Base-by-base conservation (phyloP, 352 stramenopile genomes). In the Globisporangium ultimum region DNA sequence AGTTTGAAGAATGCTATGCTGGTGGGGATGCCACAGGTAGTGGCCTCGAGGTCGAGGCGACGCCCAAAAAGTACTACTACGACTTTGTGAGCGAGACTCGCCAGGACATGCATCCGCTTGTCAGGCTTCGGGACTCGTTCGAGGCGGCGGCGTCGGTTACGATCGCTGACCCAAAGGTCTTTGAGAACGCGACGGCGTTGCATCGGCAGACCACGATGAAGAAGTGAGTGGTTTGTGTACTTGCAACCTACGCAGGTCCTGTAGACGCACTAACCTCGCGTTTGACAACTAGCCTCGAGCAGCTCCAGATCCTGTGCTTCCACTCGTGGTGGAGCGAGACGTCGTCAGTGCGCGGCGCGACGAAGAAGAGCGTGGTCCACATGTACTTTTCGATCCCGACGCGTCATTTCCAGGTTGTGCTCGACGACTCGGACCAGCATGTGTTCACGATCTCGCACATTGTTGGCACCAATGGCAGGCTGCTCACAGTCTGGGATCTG, bases 361-460 rank as follows among this genome's bases (percentile, higher is more conserved):
- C 70, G 60, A 77, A 70, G 24, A 67, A 69, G 38, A 69, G 68
- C 46, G 10, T 55, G 17, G 48, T 73, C 14, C 66, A 75, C 48
- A 42, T 89, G 42, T 89, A 88, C 64, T 89, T 89, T 50, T 89
- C 80, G 12, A 82, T 87, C 48, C 70, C 80, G 3, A 88, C 77
- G 21, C 65, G 60, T 13, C 78, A 88, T 58, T 82, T 89, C 55
- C 82, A 92, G 47, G 64, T 89, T 52, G 66, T 83, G 11, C 51
- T 89, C 13, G 73, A 86, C 41, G 77, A 88, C 52, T 78, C 80
- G 1, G 69, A 84, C 54, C 71, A 86, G 28, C 28, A 36, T 42
- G 78, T 90, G 21, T 89, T 88, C 45, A 93, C 83, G 46, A 88
- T 91, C 64, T 93, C 83, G 11, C 83, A 91, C 60, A 66, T 88